A percentile compares a stretch with the other conserved stretches of the same genome.
Conservation (phyloP, 306 rosid species). For the Acmispon strigosus region DNA sequence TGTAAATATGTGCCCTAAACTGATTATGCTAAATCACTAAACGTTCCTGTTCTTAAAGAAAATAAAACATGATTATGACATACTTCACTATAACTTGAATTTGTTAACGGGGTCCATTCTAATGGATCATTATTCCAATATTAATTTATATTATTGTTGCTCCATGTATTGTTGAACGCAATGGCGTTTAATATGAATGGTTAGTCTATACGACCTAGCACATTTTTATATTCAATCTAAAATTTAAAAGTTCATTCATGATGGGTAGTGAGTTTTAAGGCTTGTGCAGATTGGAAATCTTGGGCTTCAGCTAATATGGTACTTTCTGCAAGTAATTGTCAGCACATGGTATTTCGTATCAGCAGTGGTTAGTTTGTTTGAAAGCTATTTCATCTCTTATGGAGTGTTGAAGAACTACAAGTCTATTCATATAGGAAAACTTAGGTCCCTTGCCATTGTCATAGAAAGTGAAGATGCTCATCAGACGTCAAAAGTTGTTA, state of each 20-base stretch:
- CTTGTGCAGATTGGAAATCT: slow-evolving; percentile 50
- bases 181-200: too few relatives aligned
- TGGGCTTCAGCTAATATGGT: slow-evolving; percentile 63
- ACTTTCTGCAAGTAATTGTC: slow-evolving; percentile 48
- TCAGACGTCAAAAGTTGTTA: slow-evolving; percentile 48
- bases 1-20: too few relatives aligned
- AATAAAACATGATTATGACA: too few relatives aligned
- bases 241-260: slow-evolving; percentile 27
- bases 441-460: slow-evolving; percentile 65
- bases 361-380: slow-evolving; percentile 24
- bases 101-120: too few relatives aligned
- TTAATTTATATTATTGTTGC: too few relatives aligned
- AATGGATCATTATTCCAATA: too few relatives aligned
- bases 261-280: slow-evolving; percentile 19
- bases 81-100: too few relatives aligned
- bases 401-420: slow-evolving; percentile 51
- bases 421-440: slow-evolving; percentile 34
- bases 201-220: too few relatives aligned
- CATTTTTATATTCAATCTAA: too few relatives aligned
- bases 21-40: too few relatives aligned
- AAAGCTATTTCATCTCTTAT: slow-evolving; percentile 61
- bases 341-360: slow-evolving; percentile 35
- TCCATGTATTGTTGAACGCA: too few relatives aligned
- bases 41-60: too few relatives aligned
- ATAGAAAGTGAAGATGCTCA: slow-evolving; percentile 80